phyloP scores from a whole-genome alignment of 139 green algal species.

The Pleodorina starrii region DNA sequence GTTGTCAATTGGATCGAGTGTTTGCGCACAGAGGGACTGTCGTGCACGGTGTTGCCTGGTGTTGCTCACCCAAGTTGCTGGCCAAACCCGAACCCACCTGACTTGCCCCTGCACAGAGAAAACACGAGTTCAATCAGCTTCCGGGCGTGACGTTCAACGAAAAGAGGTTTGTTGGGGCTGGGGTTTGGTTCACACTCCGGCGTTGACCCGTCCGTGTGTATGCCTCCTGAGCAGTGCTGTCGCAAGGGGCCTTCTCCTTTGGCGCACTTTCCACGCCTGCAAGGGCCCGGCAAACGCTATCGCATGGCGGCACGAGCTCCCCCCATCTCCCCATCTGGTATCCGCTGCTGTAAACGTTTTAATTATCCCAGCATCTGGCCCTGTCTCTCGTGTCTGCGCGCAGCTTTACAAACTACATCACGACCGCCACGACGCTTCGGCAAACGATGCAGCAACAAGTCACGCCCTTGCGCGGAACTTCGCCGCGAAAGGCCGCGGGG shows the following conservation, averaged over 20 bases:
- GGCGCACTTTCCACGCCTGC: not conserved
- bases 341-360: too few relatives aligned
- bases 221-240: too few relatives aligned
- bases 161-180: conserved; percentile 18
- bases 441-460: conserved; percentile 43
- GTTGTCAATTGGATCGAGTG: too few relatives aligned
- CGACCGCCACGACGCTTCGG: not conserved
- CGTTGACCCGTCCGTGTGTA: not conserved
- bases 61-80: too few relatives aligned
- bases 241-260: not conserved
- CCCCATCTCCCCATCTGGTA: too few relatives aligned
- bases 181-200: too few relatives aligned
- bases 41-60: too few relatives aligned
- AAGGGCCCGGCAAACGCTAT: not conserved
- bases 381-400: too few relatives aligned
- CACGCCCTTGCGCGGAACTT: not conserved
- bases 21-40: too few relatives aligned
- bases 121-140: conserved; percentile 16
- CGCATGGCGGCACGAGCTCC: not conserved
- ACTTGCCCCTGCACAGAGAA: too few relatives aligned
- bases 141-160: conserved; percentile 32
- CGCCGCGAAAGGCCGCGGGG: conserved; percentile 26
- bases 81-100: too few relatives aligned
- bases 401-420: conserved; percentile 26
- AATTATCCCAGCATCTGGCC: too few relatives aligned